Percentiles rank a stretch among this genome's conserved stretches.
These are phyloP conservation scores for Haematococcus lacustris DNA, from an alignment of 139 green algal genomes.

Conservation along the genomic window DNA sequence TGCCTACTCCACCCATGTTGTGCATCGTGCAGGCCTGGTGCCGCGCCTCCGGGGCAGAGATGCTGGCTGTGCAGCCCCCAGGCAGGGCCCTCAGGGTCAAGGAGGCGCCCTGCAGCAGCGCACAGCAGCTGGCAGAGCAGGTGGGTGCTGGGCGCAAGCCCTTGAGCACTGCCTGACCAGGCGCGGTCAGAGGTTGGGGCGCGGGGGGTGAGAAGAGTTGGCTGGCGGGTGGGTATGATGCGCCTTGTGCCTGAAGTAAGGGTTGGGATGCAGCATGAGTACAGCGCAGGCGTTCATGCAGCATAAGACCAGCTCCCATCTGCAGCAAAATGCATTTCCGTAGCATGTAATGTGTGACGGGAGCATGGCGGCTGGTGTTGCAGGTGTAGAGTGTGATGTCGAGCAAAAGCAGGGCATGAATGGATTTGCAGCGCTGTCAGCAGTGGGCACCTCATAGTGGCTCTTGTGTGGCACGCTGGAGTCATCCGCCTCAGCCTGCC, in stretches of 20 bases:
- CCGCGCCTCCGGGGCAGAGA: constrained; percentile 32
- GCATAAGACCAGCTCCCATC: background rate
- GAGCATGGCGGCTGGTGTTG: too few relatives aligned
- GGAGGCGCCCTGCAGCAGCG: constrained; percentile 37
- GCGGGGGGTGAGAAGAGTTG: background rate
- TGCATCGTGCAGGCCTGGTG: constrained; percentile 72
- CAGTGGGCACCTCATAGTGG: background rate
- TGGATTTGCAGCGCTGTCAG: too few relatives aligned
- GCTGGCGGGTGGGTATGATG: constrained; percentile 1
- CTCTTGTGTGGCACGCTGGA: background rate
- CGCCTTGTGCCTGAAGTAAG: too few relatives aligned
- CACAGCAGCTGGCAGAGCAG: constrained; percentile 33
- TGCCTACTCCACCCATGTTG: background rate
- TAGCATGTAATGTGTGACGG: too few relatives aligned
- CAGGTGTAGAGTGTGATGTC: too few relatives aligned
- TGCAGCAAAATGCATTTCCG: background rate
- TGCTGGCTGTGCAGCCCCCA: constrained; percentile 69
- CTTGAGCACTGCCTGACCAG: background rate
- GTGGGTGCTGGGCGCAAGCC: constrained; percentile 19
- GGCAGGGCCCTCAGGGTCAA: constrained; percentile 41
- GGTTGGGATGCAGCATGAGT: too few relatives aligned
- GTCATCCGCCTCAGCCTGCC: too few relatives aligned
- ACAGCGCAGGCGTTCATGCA: background rate
- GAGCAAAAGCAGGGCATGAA: too few relatives aligned
- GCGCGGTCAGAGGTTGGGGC: background rate